Percentiles rank a stretch among this genome's conserved stretches.
Conservation (phyloP, 495 filamentous ascomycete species). For the Usnea hakonensis region DNA sequence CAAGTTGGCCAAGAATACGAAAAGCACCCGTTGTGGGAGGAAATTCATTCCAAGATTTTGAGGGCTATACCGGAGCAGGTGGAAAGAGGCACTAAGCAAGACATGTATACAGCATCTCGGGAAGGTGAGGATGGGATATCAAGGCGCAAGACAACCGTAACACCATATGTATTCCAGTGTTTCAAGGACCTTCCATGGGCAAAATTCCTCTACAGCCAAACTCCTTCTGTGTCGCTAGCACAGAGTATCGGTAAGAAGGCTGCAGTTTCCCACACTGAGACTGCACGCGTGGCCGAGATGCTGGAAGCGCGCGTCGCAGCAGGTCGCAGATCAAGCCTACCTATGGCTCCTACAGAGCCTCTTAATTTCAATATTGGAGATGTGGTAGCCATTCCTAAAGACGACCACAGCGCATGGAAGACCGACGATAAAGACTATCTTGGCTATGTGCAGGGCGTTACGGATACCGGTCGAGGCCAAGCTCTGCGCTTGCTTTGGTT, state of each 20-base stretch:
- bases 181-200: constrained; percentile 58
- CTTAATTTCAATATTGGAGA: constrained; percentile 36
- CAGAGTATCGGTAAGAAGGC: not conserved
- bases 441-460: constrained; percentile 54
- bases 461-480: constrained; percentile 29
- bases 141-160: constrained; percentile 50
- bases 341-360: not conserved
- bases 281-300: not conserved
- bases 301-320: not conserved
- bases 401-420: constrained; percentile 51
- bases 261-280: not conserved
- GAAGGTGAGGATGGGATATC: not conserved
- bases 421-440: constrained; percentile 46
- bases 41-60: constrained; percentile 29
- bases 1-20: constrained; percentile 24
- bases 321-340: not conserved
- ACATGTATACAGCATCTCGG: constrained; percentile 11
- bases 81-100: not conserved
- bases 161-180: constrained; percentile 54
- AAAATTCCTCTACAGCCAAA: constrained; percentile 30
- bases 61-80: constrained; percentile 16
- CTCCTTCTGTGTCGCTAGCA: not conserved
- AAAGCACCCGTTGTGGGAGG: constrained; percentile 40
- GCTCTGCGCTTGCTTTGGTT: constrained; percentile 62
- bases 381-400: constrained; percentile 41